phyloP scores from a whole-genome alignment of 2,329 filamentous ascomycete genomes.

The Endoconidiophora laricicola region DNA sequence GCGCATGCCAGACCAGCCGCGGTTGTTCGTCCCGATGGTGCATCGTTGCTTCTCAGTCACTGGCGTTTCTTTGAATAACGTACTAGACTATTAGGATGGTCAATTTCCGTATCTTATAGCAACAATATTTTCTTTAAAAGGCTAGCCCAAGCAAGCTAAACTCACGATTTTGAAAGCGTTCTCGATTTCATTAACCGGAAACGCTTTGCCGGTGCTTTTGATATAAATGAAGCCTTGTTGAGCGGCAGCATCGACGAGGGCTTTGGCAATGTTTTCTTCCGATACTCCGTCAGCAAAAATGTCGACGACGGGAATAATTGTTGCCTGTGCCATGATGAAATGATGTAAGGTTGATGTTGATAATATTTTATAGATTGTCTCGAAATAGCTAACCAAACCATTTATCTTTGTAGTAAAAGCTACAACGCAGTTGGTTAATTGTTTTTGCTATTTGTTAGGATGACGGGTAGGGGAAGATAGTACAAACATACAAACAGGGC shows the following conservation, averaged over 20 bases:
- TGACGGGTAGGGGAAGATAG: no score
- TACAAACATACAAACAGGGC: no score
- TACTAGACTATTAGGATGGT: background rate
- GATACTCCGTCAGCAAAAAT: conserved; percentile 44
- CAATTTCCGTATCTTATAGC: background rate
- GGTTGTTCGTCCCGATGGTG: conserved; percentile 63
- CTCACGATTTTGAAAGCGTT: conserved; percentile 57
- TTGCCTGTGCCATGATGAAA: conserved; percentile 13
- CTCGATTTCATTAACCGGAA: conserved; percentile 49
- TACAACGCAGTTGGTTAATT: no score
- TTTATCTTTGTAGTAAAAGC: no score
- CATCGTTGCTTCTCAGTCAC: conserved; percentile 56
- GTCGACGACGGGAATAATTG: conserved; percentile 66
- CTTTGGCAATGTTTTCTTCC: conserved; percentile 39
- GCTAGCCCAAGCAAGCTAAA: background rate
- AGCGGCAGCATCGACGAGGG: conserved; percentile 63
- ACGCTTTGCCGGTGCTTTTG: conserved; percentile 53
- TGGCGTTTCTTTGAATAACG: conserved; percentile 40
- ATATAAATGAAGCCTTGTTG: conserved; percentile 85
- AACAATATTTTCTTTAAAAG: background rate
- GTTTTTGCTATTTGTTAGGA: no score
- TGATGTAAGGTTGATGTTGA: no score
- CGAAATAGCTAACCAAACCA: no score
- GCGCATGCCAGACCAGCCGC: conserved; percentile 79
- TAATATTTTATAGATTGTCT: no score